Base-by-base conservation (phyloP, 148 eudicot species). In the Rhododendron griersonianum region DNA sequence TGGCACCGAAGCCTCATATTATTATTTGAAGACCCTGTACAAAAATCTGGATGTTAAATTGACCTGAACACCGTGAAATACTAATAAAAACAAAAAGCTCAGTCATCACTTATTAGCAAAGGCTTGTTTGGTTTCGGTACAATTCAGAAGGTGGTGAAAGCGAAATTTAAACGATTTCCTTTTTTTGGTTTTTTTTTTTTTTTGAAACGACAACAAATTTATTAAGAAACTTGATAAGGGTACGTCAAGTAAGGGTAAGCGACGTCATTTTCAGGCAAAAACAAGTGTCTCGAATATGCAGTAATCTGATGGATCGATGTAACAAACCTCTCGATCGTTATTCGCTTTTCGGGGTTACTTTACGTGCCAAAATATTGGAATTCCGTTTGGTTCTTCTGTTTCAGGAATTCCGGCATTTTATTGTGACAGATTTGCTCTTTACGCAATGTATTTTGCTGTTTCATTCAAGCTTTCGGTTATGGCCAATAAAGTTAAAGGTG, bases 391-490 rank as follows among this genome's bases (percentile, higher is more conserved):
- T 25, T 48, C 50, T 80, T 16, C 51, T 11, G 45, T 18, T 83
- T 67, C 25, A 67, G 16, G 55, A 33, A 30, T 7, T 57, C 39
- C 47, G 45, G 79, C 30, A 21, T 14, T 18, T n/a, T 39, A 21
- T 47, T 35, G 13, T 8, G 13, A 75, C 65, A 71, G 19, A 44
- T 85, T 59, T 37, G 30, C 30, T 30, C 76, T 78, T 85, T 59
- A 61, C 44, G 41, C 14, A 41, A 53, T 53, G 15, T 53, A 13
- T 85, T 77, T 11, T 71, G 33, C 61, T 47, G 44, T 51, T 47
- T 47, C 51, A 85, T 48, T 47, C 51, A 85, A 83, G 87, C 21
- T 61, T 75, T 83, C 39, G 63, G 53, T 50, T n/a, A 28, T 5
- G 9, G 39, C 76, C 76, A 37, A 47, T n/a, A 41, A 75, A 85